These are phyloP conservation scores for Ascochyta lentis DNA, from an alignment of 2,329 filamentous ascomycete genomes.

Conservation along the genomic window DNA sequence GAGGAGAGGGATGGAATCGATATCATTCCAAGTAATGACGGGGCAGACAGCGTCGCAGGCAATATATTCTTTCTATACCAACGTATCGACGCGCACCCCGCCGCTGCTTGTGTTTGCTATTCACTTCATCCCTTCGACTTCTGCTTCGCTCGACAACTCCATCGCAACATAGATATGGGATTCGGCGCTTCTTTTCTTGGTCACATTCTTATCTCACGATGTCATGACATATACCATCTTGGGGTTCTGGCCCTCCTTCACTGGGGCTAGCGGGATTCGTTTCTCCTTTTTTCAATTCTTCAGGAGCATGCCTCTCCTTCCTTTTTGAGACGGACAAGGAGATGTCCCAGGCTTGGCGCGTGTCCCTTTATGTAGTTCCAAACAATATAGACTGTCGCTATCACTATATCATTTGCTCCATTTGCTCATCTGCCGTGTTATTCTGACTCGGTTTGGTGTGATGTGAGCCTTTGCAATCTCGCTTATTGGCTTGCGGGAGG, in stretches of 20 bases:
- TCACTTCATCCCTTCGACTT: slow-evolving; percentile 13
- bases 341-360: slow-evolving; percentile 18
- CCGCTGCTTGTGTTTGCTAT: slow-evolving; percentile 32
- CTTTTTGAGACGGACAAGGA: slow-evolving; percentile 10
- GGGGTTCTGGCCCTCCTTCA: slow-evolving; percentile 23
- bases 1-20: slow-evolving; percentile 29
- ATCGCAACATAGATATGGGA: slow-evolving; percentile 3
- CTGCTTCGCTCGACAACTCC: slow-evolving; percentile 12
- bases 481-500: slow-evolving; percentile 8
- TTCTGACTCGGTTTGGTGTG: slow-evolving; percentile 10
- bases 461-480: slow-evolving; percentile 15
- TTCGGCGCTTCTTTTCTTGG: slow-evolving; percentile 25
- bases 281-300: slow-evolving; percentile 26
- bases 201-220: slow-evolving; percentile 39
- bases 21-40: slow-evolving; percentile 43
- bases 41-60: slow-evolving; percentile 49
- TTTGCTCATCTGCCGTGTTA: background rate
- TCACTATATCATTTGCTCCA: slow-evolving; percentile 13
- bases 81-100: slow-evolving; percentile 33
- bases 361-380: slow-evolving; percentile 7
- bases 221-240: slow-evolving; percentile 43
- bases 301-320: slow-evolving; percentile 16
- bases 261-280: slow-evolving; percentile 29
- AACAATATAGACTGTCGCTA: slow-evolving; percentile 22
- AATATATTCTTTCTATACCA: slow-evolving; percentile 43